Evolutionary conservation across 2,329 filamentous ascomycete species (phyloP), one percentile per base, ranked within the genome.

Genomic region (Cordyceps militaris): DNA sequence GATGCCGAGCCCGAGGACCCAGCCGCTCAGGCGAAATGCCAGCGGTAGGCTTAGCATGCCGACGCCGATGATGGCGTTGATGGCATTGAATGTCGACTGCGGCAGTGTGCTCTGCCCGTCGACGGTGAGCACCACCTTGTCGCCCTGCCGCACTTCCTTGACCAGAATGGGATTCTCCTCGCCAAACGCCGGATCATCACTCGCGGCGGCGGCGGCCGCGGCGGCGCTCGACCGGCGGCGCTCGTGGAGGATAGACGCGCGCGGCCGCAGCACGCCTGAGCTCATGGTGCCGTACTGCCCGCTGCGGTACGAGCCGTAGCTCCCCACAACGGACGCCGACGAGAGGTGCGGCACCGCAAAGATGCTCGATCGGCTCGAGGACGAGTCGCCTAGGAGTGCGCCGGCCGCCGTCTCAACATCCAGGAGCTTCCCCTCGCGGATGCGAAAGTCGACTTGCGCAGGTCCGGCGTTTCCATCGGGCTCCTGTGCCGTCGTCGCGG

Each of bases 41-140:
- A 97, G 80, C 6, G 93, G 94, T 56, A 99, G 76, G 71, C 90
- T 95, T 52, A 99, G 79, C 30, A 99, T 76, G 1, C 93, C 93
- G 30, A 99, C 87, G 16, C 92, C 92, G 61, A 97, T 93, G 59
- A 97, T 76, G 52, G 95, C 90, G 62, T 96, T 96, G 69, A 93
- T 93, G 3, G 91, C 95, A 73, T 99, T 99, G 78, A 97, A 96
- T 61, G 97, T 82, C 7, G 93, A 97, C 74, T 97, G 93, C 0
- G 91, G 91, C 16, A 97, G 79, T 1, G 93, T 99, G n/a, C 91
- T 96, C 74, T 95, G 91, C 40, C 93, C 93, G 61, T 96, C 88
- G 2, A 96, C 86, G 2, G 93, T 82, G 64, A 93, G 82, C 57
- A 96, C 84, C 49, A 93, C 82, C 67, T 87, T 91, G 43, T 94